Conservation (phyloP, 2,329 filamentous ascomycete genomes). For the Coniochaeta ligniaria region DNA sequence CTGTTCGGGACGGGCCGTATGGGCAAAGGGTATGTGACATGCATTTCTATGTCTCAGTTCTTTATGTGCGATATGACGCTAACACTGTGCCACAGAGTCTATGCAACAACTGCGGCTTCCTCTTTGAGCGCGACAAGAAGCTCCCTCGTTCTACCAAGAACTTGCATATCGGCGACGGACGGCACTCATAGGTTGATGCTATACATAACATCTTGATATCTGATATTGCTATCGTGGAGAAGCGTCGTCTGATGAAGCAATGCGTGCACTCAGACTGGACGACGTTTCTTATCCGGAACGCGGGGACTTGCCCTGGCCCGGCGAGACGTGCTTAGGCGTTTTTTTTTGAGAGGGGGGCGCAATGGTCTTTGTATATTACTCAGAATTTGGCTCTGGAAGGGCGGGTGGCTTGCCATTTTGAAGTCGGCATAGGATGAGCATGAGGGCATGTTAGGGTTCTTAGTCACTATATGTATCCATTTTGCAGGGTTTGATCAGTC, state of each 20-base stretch:
- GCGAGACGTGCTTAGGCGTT: background rate
- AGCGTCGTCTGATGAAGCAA: background rate
- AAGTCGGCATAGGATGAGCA: background rate
- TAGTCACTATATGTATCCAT: background rate
- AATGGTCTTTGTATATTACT: background rate
- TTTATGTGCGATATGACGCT: conserved; percentile 8
- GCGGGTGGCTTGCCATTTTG: background rate
- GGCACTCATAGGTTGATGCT: conserved; percentile 12
- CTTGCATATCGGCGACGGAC: conserved; percentile 44
- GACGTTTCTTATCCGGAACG: background rate
- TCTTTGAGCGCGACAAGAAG: conserved; percentile 81
- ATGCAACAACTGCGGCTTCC: conserved; percentile 86
- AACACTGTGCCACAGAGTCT: conserved; percentile 52
- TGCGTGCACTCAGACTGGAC: background rate
- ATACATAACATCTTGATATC: background rate
- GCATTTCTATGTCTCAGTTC: conserved; percentile 2
- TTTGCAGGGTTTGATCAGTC: background rate
- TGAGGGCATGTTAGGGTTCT: background rate
- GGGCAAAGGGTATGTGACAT: conserved; percentile 67
- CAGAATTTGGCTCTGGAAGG: background rate
- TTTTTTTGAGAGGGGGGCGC: background rate
- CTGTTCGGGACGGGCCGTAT: conserved; percentile 81
- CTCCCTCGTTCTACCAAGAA: conserved; percentile 71
- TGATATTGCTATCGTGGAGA: background rate
- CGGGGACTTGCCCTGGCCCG: background rate